Evolutionary conservation across 306 rosid genomes (phyloP), one percentile per base, ranked within the genome.

Genomic region (Oxytropis ochrocephala): DNA sequence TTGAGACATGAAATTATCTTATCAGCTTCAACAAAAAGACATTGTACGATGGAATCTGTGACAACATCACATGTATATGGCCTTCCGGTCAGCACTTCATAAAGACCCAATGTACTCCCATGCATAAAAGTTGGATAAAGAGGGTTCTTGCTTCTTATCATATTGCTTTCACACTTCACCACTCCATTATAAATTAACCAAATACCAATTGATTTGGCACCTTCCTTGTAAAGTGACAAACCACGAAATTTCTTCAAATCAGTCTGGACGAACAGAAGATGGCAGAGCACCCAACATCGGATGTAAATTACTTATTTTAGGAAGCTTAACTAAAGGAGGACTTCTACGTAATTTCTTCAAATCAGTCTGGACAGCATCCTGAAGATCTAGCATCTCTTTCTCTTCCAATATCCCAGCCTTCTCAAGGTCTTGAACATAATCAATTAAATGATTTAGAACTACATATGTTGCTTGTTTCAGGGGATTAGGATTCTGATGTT

Each of bases 321-420:
- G 94, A 64, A 88, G 77, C 86, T 94, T 88, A 58, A 82, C 88
- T 76, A 81, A 44, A 11, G 94, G 96, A 73, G 97, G 98, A 79
- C 90, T 90, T 81, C 94, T 85, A 32, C 88, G 82, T 63, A 90
- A 84, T 83, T 72, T 88, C 83, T 86, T 94, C 19, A 94, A 80
- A 80, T 94, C 97, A 13, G 91, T 87, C 98, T 94, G 94, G 36
- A 93, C 98, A 69, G 86, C 88, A 57, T 88, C 97, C 74, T 85
- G 94, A 77, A 93, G 98, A 73, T 90, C 96, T 59, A 90, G 73
- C 98, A 88, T 88, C 85, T 93, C 98, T 82, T 85, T 93, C 75
- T 90, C 84, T 77, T 93, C 98, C 81, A 93, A 81, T 50, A 93
- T 66, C 18, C 98, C 98, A 50, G 82, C 81, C 84, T 87, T 93